Conservation (phyloP, 768 basidiomycete genomes). For the Holtermanniella nyarrowii region DNA sequence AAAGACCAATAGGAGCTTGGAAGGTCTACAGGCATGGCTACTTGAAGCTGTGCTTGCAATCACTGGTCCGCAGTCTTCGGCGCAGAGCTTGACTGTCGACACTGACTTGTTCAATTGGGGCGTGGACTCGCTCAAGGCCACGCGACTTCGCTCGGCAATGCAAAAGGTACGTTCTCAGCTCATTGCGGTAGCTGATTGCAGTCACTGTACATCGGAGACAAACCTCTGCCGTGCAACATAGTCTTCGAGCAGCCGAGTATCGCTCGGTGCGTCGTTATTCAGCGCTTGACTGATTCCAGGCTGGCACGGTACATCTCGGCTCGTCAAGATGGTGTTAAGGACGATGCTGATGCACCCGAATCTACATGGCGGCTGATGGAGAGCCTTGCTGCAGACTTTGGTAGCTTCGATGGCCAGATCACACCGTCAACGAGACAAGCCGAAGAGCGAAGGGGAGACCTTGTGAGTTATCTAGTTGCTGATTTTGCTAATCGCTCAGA, state of each 20-base stretch:
- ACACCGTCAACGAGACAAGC: not conserved
- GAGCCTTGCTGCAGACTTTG: no score
- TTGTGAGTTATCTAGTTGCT: constrained; percentile 9
- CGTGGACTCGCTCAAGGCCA: constrained; percentile 36
- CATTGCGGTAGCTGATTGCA: constrained; percentile 1
- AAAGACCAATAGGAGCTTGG: constrained; percentile 5
- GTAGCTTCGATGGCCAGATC: no score
- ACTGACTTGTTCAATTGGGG: constrained; percentile 39
- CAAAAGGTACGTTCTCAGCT: constrained; percentile 15
- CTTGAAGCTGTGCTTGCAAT: constrained; percentile 4
- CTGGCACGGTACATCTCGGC: constrained; percentile 16
- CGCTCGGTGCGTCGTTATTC: constrained; percentile 8
- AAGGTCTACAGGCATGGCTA: constrained; percentile 10
- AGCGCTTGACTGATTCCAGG: constrained; percentile 1
- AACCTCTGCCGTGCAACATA: constrained; percentile 22
- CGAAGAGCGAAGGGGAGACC: constrained; percentile 1
- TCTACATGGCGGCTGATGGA: constrained; percentile 17
- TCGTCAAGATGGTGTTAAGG: constrained; percentile 12
- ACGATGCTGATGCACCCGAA: not conserved
- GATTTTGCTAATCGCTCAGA: constrained; percentile 9
- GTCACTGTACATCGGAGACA: constrained; percentile 17
- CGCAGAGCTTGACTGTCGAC: constrained; percentile 7
- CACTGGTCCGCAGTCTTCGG: not conserved
- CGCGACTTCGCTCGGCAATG: constrained; percentile 25
- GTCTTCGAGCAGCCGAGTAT: constrained; percentile 36